phyloP scores from a whole-genome alignment of 139 green algal genomes.

The Diplosphaera chodatii region DNA sequence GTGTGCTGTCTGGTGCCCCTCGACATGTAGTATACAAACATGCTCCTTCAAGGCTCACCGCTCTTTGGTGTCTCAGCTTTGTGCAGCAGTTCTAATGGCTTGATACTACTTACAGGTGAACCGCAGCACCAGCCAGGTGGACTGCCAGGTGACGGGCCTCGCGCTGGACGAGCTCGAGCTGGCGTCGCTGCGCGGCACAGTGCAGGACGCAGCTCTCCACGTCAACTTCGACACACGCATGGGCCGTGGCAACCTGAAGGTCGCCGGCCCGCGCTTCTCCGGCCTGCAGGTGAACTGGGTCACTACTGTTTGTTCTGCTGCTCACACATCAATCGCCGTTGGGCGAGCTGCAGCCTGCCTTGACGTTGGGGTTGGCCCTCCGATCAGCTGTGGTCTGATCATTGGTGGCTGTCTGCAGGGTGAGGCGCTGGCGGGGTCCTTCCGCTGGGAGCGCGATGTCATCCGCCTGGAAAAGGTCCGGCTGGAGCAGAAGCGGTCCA shows the following conservation, averaged over 20 bases:
- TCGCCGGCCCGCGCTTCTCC: constrained; percentile 57
- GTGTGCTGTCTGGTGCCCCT: no score
- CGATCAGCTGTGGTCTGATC: no score
- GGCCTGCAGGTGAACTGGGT: constrained; percentile 52
- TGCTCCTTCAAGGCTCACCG: no score
- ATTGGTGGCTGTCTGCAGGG: no score
- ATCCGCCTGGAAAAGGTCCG: constrained; percentile 75
- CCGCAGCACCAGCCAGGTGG: constrained; percentile 16
- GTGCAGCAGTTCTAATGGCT: no score
- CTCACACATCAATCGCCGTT: no score
- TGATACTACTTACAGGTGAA: no score
- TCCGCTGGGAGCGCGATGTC: constrained; percentile 79
- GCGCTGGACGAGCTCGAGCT: constrained; percentile 85
- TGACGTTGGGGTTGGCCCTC: no score
- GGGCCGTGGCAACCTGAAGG: constrained; percentile 40
- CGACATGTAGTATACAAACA: no score
- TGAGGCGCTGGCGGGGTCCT: constrained; percentile 39
- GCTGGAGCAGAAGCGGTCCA: constrained; percentile 61
- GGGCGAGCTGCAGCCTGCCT: no score
- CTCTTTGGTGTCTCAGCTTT: no score
- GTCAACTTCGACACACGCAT: constrained; percentile 58
- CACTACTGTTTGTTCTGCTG: no score
- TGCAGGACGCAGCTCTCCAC: constrained; percentile 55
- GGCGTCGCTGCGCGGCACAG: constrained; percentile 63
- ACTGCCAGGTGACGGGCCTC: constrained; percentile 41